phyloP scores from a whole-genome alignment of 2,329 filamentous ascomycete genomes.

The Endothia cerciana region DNA sequence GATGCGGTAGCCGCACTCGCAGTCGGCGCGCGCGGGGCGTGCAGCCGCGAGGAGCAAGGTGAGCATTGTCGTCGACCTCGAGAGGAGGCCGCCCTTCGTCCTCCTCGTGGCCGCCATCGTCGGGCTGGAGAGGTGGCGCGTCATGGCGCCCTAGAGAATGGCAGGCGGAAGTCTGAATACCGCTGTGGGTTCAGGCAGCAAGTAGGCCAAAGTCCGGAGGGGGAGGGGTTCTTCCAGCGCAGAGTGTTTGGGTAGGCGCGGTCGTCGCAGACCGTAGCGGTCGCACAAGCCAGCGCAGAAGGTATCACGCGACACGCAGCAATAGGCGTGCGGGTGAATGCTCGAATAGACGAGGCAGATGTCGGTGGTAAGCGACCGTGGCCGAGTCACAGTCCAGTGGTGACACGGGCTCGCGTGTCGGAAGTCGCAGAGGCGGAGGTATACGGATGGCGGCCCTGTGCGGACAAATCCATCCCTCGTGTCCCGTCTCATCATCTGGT shows the following conservation, averaged over 20 bases:
- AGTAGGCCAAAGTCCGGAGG: neutral
- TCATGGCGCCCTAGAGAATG: neutral
- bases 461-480: neutral
- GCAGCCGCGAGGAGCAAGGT: slow-evolving; percentile 26
- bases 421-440: neutral
- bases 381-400: neutral
- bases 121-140: too few relatives aligned
- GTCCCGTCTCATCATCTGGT: neutral
- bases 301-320: neutral
- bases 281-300: slow-evolving; percentile 9
- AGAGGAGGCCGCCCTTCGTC: neutral
- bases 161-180: neutral
- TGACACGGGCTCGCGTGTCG: neutral
- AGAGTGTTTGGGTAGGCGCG: neutral
- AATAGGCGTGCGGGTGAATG: neutral
- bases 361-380: neutral
- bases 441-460: neutral
- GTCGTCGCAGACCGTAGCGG: neutral
- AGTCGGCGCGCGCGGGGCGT: slow-evolving; percentile 48
- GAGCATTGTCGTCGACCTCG: slow-evolving; percentile 18
- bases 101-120: neutral
- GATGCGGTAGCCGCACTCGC: slow-evolving; percentile 74
- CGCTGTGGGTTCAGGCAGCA: neutral
- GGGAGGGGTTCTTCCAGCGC: too few relatives aligned
- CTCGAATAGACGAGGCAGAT: neutral